Conservation (phyloP, 495 filamentous ascomycete genomes). For the Pyrenula massariospora region DNA sequence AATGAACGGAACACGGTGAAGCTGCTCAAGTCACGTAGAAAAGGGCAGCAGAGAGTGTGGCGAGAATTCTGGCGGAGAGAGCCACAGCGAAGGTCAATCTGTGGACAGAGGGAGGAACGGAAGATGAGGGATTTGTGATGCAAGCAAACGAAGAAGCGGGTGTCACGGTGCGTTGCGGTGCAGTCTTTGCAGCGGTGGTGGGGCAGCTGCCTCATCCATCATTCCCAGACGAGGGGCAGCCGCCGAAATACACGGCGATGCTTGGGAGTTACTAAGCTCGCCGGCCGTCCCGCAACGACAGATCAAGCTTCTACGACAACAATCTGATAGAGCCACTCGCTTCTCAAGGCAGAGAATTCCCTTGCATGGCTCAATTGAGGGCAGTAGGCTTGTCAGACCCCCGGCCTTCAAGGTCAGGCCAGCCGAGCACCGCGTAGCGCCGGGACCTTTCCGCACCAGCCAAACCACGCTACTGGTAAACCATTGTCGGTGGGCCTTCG, state of each 20-base stretch:
- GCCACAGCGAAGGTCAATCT: too few species aligned
- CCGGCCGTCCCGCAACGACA: neutral
- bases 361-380: too few species aligned
- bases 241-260: neutral
- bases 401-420: too few species aligned
- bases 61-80: too few species aligned
- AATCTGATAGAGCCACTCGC: too few species aligned
- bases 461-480: too few species aligned
- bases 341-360: too few species aligned
- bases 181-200: neutral
- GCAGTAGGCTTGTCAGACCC: too few species aligned
- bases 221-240: neutral
- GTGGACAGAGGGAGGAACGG: conserved; percentile 3
- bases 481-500: too few species aligned
- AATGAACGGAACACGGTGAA: conserved; percentile 2
- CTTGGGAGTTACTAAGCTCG: neutral
- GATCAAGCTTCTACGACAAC: too few species aligned
- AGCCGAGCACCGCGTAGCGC: too few species aligned
- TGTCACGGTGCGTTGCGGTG: neutral
- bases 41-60: neutral
- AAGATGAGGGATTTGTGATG: neutral
- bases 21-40: neutral
- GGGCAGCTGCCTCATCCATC: neutral
- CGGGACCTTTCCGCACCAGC: too few species aligned
- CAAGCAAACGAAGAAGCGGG: neutral